Evolutionary conservation across 805 yeast genomes (phyloP).

Genomic region (Kuraishia ogatae): DNA sequence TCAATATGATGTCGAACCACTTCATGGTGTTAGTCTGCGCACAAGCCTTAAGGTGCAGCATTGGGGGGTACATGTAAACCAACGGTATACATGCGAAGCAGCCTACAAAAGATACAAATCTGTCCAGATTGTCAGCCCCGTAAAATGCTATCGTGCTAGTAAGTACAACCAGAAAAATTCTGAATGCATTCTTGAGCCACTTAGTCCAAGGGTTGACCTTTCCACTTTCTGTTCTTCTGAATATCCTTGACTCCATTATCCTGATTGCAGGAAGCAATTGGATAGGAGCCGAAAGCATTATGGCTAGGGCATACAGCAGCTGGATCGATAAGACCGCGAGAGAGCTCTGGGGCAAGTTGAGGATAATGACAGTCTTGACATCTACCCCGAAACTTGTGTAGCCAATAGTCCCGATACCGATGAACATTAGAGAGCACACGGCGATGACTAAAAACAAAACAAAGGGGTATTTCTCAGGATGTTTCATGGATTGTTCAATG

Average conservation of each 20-base stretch:
- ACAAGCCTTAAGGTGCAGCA: slow-evolving; percentile 55
- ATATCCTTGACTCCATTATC: slow-evolving; percentile 56
- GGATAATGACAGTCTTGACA: slow-evolving; percentile 58
- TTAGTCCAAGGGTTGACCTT: slow-evolving; percentile 42
- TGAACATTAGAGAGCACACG: slow-evolving; percentile 55
- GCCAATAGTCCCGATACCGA: slow-evolving; percentile 58
- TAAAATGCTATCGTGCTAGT: slow-evolving; percentile 53
- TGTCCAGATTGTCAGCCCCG: slow-evolving; percentile 64
- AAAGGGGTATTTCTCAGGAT: slow-evolving; percentile 65
- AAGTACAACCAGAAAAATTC: slow-evolving; percentile 42
- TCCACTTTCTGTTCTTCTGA: slow-evolving; percentile 44
- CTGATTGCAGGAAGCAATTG: slow-evolving; percentile 76
- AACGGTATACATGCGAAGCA: slow-evolving; percentile 81
- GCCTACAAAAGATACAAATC: slow-evolving; percentile 73
- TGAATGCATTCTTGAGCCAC: slow-evolving; percentile 58
- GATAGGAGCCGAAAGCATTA: slow-evolving; percentile 70
- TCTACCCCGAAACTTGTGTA: slow-evolving; percentile 60
- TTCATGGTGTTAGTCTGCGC: slow-evolving; percentile 29
- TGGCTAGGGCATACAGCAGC: slow-evolving; percentile 65
- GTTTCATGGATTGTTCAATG: slow-evolving; percentile 71
- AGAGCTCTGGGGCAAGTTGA: slow-evolving; percentile 66
- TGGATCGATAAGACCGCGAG: slow-evolving; percentile 56
- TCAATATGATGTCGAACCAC: slow-evolving; percentile 36
- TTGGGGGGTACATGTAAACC: slow-evolving; percentile 81
- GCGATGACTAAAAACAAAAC: slow-evolving; percentile 53